phyloP scores from a whole-genome alignment of 768 basidiomycete species.

The Harrya chromipes region DNA sequence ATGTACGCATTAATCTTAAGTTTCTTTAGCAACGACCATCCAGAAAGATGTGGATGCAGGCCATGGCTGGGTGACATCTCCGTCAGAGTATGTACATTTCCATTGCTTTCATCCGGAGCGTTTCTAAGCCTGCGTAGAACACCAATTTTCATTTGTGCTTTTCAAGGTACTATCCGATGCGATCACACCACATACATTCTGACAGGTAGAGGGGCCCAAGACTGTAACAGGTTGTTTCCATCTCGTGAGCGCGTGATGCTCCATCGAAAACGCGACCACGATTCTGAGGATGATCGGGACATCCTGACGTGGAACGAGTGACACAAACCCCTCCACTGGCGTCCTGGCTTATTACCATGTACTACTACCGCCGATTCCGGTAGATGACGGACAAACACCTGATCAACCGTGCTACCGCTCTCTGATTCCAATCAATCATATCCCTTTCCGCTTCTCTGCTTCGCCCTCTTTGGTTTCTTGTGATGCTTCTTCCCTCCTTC shows the following conservation, averaged over 20 bases:
- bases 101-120: neutral
- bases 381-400: no score
- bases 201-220: slow-evolving; percentile 28
- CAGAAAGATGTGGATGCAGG: slow-evolving; percentile 49
- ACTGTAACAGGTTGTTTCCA: slow-evolving; percentile 71
- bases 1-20: neutral
- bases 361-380: neutral
- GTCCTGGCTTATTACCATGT: neutral
- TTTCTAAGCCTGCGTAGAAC: slow-evolving; percentile 45
- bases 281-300: slow-evolving; percentile 46
- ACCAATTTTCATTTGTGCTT: slow-evolving; percentile 76
- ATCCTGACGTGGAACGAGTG: slow-evolving; percentile 76
- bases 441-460: slow-evolving; percentile 90
- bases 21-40: slow-evolving; percentile 47
- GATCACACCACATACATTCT: neutral
- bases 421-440: slow-evolving; percentile 55
- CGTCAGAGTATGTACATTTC: slow-evolving; percentile 52
- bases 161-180: slow-evolving; percentile 41
- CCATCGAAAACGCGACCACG: slow-evolving; percentile 74
- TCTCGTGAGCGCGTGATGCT: slow-evolving; percentile 63
- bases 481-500: slow-evolving; percentile 73
- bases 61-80: slow-evolving; percentile 60
- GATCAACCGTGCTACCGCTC: neutral
- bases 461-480: slow-evolving; percentile 76
- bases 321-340: neutral